phyloP scores from a whole-genome alignment of 805 yeast species.

The Barnettozyma wickerhamii region DNA sequence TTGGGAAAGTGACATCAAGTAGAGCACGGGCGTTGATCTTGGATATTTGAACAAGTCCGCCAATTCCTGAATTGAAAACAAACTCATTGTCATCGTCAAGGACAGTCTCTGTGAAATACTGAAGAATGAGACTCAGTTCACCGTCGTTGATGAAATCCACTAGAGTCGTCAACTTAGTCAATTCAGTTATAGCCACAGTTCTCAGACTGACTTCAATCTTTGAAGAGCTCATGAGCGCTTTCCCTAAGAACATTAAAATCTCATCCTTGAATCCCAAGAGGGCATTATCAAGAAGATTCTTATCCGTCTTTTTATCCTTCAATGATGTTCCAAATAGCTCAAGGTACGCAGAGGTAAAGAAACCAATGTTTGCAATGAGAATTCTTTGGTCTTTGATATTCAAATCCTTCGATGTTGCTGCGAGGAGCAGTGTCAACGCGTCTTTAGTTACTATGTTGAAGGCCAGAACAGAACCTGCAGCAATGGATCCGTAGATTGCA shows the following conservation, averaged over 20 bases:
- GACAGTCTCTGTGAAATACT: conserved; percentile 59
- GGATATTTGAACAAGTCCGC: conserved; percentile 45
- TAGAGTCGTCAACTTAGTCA: conserved; percentile 52
- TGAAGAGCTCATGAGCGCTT: conserved; percentile 63
- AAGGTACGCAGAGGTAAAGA: conserved; percentile 47
- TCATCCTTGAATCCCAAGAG: conserved; percentile 56
- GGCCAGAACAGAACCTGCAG: conserved; percentile 40
- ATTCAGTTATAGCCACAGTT: conserved; percentile 59
- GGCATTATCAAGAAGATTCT: conserved; percentile 27
- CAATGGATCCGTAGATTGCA: conserved; percentile 50
- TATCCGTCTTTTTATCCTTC: neutral
- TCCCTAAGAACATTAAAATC: conserved; percentile 62
- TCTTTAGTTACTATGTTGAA: conserved; percentile 47
- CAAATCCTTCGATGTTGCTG: conserved; percentile 29
- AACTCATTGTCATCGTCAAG: conserved; percentile 46
- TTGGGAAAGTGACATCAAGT: conserved; percentile 48
- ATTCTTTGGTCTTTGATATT: conserved; percentile 56
- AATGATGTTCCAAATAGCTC: conserved; percentile 37
- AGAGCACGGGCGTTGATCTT: conserved; percentile 39
- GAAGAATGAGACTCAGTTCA: conserved; percentile 61
- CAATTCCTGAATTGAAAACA: conserved; percentile 48
- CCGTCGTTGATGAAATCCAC: conserved; percentile 42
- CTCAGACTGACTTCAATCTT: conserved; percentile 65
- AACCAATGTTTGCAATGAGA: conserved; percentile 55
- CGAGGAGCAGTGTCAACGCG: conserved; percentile 41